phyloP scores from a whole-genome alignment of 176 grass and related monocot species.

The Oryza punctata region DNA sequence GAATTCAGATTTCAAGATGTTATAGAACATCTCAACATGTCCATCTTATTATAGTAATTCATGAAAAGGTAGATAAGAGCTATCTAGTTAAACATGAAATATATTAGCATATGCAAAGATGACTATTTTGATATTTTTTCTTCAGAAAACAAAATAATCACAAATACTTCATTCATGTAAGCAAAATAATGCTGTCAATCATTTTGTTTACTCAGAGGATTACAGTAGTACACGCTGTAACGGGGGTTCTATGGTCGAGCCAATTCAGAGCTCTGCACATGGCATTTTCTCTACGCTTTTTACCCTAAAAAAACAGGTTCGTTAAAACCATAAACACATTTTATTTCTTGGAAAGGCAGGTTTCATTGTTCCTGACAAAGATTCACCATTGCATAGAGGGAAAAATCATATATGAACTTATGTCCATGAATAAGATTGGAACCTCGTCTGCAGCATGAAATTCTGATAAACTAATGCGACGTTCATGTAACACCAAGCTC shows the following conservation, averaged over 20 bases:
- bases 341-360: background rate
- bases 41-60: background rate
- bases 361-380: background rate
- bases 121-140: background rate
- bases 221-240: background rate
- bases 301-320: background rate
- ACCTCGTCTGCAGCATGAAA: constrained; percentile 99
- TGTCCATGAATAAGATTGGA: constrained; percentile 30
- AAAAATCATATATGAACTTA: background rate
- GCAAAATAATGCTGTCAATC: background rate
- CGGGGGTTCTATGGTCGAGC: background rate
- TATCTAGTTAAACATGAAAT: background rate
- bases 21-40: background rate
- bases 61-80: background rate
- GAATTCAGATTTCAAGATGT: background rate
- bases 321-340: background rate
- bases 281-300: background rate
- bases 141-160: constrained; percentile 19
- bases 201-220: background rate
- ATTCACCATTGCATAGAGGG: background rate
- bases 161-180: background rate
- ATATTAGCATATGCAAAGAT: constrained; percentile 12
- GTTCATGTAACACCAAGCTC: constrained; percentile 75
- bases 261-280: background rate
- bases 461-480: constrained; percentile 94